These are phyloP conservation scores for Penicillium occitanis DNA, from an alignment of 2,329 filamentous ascomycete genomes.

Conservation along the genomic window DNA sequence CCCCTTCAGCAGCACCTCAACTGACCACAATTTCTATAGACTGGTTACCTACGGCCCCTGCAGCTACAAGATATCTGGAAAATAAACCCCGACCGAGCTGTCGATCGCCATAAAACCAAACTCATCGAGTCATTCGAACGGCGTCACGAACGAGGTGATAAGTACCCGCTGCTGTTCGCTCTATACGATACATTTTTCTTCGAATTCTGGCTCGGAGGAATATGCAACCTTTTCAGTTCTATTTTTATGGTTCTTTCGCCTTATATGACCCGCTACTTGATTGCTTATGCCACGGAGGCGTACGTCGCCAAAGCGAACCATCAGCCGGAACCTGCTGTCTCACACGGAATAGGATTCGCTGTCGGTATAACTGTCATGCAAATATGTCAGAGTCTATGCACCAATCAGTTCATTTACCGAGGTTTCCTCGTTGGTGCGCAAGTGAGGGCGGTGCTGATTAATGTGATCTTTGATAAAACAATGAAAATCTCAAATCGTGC, in stretches of 20 bases:
- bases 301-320: conserved; percentile 62
- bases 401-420: conserved; percentile 88
- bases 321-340: conserved; percentile 64
- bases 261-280: conserved; percentile 81
- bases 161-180: conserved; percentile 73
- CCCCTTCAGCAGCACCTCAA: not conserved
- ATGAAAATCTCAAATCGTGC: conserved; percentile 86
- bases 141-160: conserved; percentile 66
- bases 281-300: conserved; percentile 77
- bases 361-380: conserved; percentile 86
- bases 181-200: conserved; percentile 81
- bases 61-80: conserved; percentile 84
- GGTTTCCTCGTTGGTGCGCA: conserved; percentile 92
- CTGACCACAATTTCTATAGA: conserved; percentile 45
- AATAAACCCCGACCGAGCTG: conserved; percentile 77
- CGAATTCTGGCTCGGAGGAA: conserved; percentile 83
- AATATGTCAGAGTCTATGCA: conserved; percentile 72
- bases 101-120: conserved; percentile 66
- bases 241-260: conserved; percentile 77
- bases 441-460: conserved; percentile 75
- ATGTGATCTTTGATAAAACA: conserved; percentile 86
- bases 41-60: conserved; percentile 80
- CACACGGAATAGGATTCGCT: conserved; percentile 75
- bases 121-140: conserved; percentile 68
- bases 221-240: conserved; percentile 70